Percentiles rank a stretch among this genome's conserved stretches.
Evolutionary conservation across 371 early-diverging fungal species (phyloP).

Genomic region (Mortierella sp.): DNA sequence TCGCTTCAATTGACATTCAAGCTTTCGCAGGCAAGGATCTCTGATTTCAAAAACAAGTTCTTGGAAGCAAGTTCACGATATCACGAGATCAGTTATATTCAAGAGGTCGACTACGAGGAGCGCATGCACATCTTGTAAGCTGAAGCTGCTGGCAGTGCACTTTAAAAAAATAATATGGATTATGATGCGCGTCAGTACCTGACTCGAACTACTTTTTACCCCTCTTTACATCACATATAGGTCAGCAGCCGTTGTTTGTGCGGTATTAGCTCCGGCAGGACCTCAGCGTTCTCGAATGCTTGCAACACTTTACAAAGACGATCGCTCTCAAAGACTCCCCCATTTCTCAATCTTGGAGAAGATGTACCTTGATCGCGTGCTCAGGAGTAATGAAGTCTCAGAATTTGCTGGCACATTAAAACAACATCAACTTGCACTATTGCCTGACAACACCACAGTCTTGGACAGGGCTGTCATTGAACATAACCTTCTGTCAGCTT

Average conservation of each 20-base stretch:
- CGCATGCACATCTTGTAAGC: conserved; percentile 75
- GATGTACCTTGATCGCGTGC: conserved; percentile 91
- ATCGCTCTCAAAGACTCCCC: conserved; percentile 77
- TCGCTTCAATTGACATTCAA: conserved; percentile 71
- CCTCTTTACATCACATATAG: conserved; percentile 50
- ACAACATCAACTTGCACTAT: conserved; percentile 81
- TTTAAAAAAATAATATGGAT: not conserved
- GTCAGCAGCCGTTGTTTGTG: conserved; percentile 81
- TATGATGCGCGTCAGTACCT: not conserved
- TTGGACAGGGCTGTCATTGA: conserved; percentile 94
- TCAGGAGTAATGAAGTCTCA: conserved; percentile 80
- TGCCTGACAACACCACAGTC: conserved; percentile 84
- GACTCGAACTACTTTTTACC: not conserved
- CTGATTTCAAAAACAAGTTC: conserved; percentile 89
- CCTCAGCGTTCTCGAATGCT: conserved; percentile 90
- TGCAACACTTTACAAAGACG: conserved; percentile 93
- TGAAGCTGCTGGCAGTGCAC: not conserved
- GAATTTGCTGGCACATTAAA: conserved; percentile 81
- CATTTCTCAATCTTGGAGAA: conserved; percentile 87
- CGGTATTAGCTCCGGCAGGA: conserved; percentile 93
- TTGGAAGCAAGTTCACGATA: conserved; percentile 89
- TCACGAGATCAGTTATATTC: conserved; percentile 84
- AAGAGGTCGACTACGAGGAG: conserved; percentile 73
- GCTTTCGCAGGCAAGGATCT: conserved; percentile 86
- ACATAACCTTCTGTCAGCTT: conserved; percentile 91